Conservation (phyloP, 2,329 filamentous ascomycete species). For the Colletotrichum tofieldiae region DNA sequence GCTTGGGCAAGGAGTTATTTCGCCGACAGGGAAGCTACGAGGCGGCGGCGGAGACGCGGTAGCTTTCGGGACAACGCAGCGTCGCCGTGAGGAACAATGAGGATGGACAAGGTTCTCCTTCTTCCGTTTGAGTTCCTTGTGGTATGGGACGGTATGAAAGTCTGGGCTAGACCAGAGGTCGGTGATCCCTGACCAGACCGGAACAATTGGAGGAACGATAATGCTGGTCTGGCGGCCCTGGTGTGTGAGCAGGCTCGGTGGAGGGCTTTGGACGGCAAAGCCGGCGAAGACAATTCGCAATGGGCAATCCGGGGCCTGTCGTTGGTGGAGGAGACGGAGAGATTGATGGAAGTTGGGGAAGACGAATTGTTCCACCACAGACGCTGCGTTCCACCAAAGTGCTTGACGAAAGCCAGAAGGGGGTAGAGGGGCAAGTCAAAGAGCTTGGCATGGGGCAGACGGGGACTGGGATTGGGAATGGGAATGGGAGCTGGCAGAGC, state of each 20-base stretch:
- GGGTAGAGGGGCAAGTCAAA: constrained; percentile 33
- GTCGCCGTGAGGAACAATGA: constrained; percentile 16
- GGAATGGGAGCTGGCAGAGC: background rate
- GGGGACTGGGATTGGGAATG: constrained; percentile 10
- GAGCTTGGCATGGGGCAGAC: constrained; percentile 42
- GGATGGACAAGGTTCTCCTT: background rate
- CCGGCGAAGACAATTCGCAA: constrained; percentile 23
- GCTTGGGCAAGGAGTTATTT: constrained; percentile 31
- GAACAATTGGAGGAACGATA: constrained; percentile 38
- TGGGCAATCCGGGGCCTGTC: constrained; percentile 36
- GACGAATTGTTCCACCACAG: constrained; percentile 46
- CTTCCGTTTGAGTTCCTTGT: background rate
- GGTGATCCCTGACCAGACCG: constrained; percentile 31
- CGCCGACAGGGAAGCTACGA: constrained; percentile 36
- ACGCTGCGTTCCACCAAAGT: constrained; percentile 40
- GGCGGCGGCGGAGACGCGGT: constrained; percentile 19
- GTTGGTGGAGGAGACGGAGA: constrained; percentile 45
- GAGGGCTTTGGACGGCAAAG: constrained; percentile 34
- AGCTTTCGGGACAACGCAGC: constrained; percentile 23
- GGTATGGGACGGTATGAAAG: constrained; percentile 22
- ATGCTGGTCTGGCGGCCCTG: constrained; percentile 29
- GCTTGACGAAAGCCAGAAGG: constrained; percentile 38
- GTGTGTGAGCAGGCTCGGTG: constrained; percentile 27
- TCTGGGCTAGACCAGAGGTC: constrained; percentile 29
- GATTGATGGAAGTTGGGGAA: constrained; percentile 41